These are phyloP conservation scores for Salvia miltiorrhiza DNA, from an alignment of 257 asterid species.

Conservation along the genomic window DNA sequence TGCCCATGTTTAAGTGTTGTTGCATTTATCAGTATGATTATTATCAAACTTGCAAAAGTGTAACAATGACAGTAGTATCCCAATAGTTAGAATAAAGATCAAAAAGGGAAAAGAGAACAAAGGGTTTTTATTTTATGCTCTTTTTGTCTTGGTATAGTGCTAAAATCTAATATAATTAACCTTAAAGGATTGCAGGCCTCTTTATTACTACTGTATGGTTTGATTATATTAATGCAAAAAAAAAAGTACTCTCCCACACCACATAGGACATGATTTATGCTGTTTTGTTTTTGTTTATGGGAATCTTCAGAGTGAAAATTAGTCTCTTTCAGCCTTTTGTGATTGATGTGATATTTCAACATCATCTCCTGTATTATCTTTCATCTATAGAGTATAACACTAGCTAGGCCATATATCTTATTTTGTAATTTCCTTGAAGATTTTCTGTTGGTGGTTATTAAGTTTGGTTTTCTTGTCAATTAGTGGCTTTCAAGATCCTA, in stretches of 20 bases:
- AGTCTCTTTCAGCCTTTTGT: slow-evolving; percentile 9
- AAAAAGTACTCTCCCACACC: background rate
- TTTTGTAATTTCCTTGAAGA: background rate
- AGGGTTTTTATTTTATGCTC: background rate
- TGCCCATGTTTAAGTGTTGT: background rate
- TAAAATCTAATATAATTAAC: background rate
- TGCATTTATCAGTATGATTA: background rate
- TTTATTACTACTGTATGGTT: background rate
- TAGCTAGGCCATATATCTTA: background rate
- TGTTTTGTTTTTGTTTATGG: background rate
- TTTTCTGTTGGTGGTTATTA: no score
- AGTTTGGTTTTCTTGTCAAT: background rate
- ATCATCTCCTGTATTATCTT: slow-evolving; percentile 21
- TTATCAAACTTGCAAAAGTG: background rate
- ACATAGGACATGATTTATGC: background rate
- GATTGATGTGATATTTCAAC: slow-evolving; percentile 28
- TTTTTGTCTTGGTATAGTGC: background rate
- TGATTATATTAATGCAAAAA: background rate
- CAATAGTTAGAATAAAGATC: background rate
- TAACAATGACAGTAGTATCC: background rate
- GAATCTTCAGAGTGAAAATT: background rate
- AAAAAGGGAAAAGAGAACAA: background rate
- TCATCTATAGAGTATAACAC: background rate
- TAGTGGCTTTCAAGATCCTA: slow-evolving; percentile 10
- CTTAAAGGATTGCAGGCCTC: slow-evolving; percentile 1